Percentiles rank a stretch among this genome's conserved stretches.
phyloP scores from a whole-genome alignment of 208 protist genomes.

The Blastocrithidia nonstop region DNA sequence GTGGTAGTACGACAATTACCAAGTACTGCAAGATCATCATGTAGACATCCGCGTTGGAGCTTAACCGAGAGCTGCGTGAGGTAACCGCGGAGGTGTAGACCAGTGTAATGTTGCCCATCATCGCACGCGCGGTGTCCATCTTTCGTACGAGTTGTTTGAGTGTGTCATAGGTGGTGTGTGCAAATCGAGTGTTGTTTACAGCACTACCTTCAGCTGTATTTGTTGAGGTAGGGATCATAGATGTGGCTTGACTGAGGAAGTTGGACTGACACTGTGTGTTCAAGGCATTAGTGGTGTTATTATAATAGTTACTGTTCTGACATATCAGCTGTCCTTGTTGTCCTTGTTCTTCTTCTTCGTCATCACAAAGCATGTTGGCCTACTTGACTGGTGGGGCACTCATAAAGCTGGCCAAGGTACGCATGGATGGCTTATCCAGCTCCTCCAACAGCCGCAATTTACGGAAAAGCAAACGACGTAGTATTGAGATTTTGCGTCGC shows the following conservation, averaged over 20 bases:
- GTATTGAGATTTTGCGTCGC: slow-evolving; percentile 25
- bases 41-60: slow-evolving; percentile 30
- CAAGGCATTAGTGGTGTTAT: too few species aligned
- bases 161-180: not conserved
- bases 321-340: too few species aligned
- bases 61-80: slow-evolving; percentile 15
- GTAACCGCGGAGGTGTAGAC: slow-evolving; percentile 42
- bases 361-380: too few species aligned
- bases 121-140: slow-evolving; percentile 22
- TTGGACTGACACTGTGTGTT: not conserved
- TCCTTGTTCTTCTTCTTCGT: too few species aligned
- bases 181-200: not conserved
- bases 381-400: too few species aligned
- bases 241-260: not conserved
- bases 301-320: too few species aligned
- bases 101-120: slow-evolving; percentile 42
- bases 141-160: slow-evolving; percentile 10
- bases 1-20: slow-evolving; percentile 20
- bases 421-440: slow-evolving; percentile 14
- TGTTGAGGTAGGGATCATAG: not conserved
- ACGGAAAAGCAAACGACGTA: slow-evolving; percentile 23
- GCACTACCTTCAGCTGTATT: not conserved
- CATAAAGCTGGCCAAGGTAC: slow-evolving; percentile 17
- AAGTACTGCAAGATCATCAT: slow-evolving; percentile 30
- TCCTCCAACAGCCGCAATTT: slow-evolving; percentile 31